Evolutionary conservation across 176 grass and related monocot genomes (phyloP), one percentile per base, ranked within the genome.

Genomic region (Dendrocalamus sinicus): DNA sequence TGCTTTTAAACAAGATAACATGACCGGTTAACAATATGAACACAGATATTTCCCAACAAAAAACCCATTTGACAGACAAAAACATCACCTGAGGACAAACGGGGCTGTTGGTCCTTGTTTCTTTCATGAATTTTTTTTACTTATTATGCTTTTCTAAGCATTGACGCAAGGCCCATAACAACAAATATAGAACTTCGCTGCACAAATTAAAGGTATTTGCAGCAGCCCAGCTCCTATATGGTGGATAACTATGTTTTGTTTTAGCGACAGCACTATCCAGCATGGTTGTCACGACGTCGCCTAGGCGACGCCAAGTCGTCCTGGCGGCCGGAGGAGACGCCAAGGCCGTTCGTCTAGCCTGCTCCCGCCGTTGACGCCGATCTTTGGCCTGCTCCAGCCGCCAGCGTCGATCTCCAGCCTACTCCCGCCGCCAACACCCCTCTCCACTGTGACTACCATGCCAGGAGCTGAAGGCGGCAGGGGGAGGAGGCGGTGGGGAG

Each of bases 81-180:
- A 43, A 43, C 67, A 72, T 55, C 11, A 45, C 9, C 51, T 53
- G 51, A 35, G 30, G 0, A 32, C 22, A 61, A n/a, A 55, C 11
- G 9, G n/a, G 23, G 22, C 1, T 43, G 8, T 63, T 48, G 8
- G 6, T 32, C 17, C 9, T 75, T 46, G 6, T 30, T 44, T 77
- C 12, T 37, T 40, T 66, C 43, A 30, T 35, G 55, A 88, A 88
- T 16, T 43, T 41, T 41, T 32, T 70, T 20, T 51, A 66, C 45
- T 46, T 50, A 65, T 13, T 48, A 51, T 9, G 43, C 20, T 67
- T 82, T 60, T 3, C 16, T 22, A 72, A 75, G 54, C 32, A 58
- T 43, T 54, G 59, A 67, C n/a, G 23, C 30, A 69, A 35, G 16
- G 17, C 37, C 12, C 41, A 81, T 19, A 57, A 22, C 35, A 37